Percentiles rank a stretch among this genome's conserved stretches.
These are phyloP conservation scores for Coniferiporia weirii DNA, from an alignment of 1,284 basidiomycete genomes.

Conservation along the genomic window DNA sequence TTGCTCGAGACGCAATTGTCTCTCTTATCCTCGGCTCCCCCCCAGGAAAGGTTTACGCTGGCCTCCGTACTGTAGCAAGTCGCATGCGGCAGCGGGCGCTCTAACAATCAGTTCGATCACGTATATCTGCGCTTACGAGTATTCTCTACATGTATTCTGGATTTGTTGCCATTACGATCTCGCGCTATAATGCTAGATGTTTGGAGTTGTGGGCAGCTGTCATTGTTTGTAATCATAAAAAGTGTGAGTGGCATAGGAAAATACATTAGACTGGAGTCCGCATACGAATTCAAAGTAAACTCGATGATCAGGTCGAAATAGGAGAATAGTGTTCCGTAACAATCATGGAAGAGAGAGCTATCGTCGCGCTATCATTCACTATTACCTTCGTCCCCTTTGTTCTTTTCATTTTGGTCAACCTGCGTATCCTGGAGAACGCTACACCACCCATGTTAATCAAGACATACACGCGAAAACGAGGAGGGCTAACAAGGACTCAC, in stretches of 20 bases:
- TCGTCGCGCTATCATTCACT: constrained; percentile 1
- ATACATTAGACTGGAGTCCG: not conserved
- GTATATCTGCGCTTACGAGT: constrained; percentile 6
- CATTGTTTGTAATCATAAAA: not conserved
- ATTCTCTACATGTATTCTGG: not conserved
- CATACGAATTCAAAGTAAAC: not conserved
- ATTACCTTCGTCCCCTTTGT: constrained; percentile 28
- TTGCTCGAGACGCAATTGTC: constrained; percentile 93
- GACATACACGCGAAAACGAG: not conserved
- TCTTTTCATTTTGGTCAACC: constrained; percentile 48
- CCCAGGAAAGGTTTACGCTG: constrained; percentile 94
- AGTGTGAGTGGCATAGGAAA: not conserved
- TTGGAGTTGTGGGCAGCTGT: not conserved
- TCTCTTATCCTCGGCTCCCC: constrained; percentile 93
- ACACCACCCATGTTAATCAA: constrained; percentile 13
- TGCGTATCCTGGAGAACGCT: constrained; percentile 41
- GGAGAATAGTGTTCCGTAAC: not conserved
- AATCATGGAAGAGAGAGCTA: not conserved
- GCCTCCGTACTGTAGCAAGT: constrained; percentile 85
- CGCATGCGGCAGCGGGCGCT: constrained; percentile 88
- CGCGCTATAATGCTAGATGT: not conserved
- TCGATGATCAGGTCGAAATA: not conserved
- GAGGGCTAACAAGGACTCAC: constrained; percentile 34
- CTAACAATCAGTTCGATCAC: constrained; percentile 26
- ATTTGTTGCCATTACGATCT: not conserved